These are phyloP conservation scores for Lecanicillium sp. DNA, from an alignment of 2,329 filamentous ascomycete species.

Conservation along the genomic window DNA sequence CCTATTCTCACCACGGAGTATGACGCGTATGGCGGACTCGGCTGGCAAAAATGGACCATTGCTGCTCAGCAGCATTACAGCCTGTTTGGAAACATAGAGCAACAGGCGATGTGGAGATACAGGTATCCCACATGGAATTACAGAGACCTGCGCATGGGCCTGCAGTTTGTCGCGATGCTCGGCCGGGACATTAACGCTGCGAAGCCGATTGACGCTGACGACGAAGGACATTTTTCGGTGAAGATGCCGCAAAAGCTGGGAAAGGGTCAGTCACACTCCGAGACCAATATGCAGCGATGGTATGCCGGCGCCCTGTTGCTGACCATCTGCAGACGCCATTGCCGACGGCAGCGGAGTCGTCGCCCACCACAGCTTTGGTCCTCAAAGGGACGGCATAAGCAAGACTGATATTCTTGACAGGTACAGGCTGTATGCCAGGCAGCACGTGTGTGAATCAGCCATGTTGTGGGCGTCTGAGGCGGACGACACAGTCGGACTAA, in stretches of 20 bases:
- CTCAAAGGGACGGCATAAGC: neutral
- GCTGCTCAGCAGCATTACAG: neutral
- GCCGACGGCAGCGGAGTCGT: neutral
- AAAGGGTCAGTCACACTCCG: neutral
- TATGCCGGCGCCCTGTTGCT: conserved; percentile 1
- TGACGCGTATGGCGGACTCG: neutral
- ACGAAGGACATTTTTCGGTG: neutral
- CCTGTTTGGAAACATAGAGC: neutral
- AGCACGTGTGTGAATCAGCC: neutral
- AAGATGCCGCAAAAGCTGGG: neutral
- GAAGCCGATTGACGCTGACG: neutral
- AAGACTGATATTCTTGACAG: neutral
- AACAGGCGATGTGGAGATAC: neutral
- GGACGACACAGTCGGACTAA: too few relatives aligned
- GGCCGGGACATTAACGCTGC: neutral
- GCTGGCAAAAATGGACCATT: neutral
- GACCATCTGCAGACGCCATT: neutral
- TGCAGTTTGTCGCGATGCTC: neutral
- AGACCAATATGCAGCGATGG: neutral
- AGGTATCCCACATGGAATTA: neutral
- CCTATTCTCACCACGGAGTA: neutral
- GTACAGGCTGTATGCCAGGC: neutral
- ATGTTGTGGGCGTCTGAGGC: neutral
- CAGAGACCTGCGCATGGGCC: neutral
- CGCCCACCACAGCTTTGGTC: neutral